phyloP scores from a whole-genome alignment of 1,284 basidiomycete genomes.

The Thecaphora thlaspeos region DNA sequence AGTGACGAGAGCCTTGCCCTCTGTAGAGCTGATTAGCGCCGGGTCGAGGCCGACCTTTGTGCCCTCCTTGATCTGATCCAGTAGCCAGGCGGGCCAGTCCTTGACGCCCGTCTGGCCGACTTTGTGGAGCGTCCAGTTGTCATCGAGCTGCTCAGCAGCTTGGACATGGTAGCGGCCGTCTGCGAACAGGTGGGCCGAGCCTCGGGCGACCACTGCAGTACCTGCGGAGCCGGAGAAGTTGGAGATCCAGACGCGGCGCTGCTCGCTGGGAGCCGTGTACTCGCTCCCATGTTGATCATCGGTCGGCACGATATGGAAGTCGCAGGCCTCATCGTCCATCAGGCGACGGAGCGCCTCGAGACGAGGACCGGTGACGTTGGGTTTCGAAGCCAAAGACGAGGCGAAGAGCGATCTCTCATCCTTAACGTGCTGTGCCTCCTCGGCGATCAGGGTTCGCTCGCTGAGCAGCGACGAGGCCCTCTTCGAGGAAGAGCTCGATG shows the following conservation, averaged over 20 bases:
- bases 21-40: constrained; percentile 75
- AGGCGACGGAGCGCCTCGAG: constrained; percentile 62
- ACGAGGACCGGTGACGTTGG: constrained; percentile 50
- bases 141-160: constrained; percentile 73
- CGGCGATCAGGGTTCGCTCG: constrained; percentile 25
- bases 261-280: constrained; percentile 76
- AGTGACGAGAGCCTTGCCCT: constrained; percentile 58
- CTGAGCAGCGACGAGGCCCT: constrained; percentile 20
- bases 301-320: constrained; percentile 66
- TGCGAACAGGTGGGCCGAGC: constrained; percentile 66
- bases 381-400: constrained; percentile 6
- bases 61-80: constrained; percentile 60
- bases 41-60: constrained; percentile 81
- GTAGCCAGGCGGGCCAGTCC: constrained; percentile 61
- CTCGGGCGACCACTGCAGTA: constrained; percentile 69
- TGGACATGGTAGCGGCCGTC: constrained; percentile 89
- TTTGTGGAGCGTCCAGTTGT: constrained; percentile 73
- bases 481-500: constrained; percentile 6
- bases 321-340: constrained; percentile 35
- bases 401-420: neutral
- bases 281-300: constrained; percentile 89
- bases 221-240: constrained; percentile 85
- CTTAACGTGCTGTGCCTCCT: constrained; percentile 14
- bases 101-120: constrained; percentile 63
- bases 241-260: constrained; percentile 78